phyloP scores from a whole-genome alignment of 2,329 filamentous ascomycete species.

The Helicocarpus griseus region DNA sequence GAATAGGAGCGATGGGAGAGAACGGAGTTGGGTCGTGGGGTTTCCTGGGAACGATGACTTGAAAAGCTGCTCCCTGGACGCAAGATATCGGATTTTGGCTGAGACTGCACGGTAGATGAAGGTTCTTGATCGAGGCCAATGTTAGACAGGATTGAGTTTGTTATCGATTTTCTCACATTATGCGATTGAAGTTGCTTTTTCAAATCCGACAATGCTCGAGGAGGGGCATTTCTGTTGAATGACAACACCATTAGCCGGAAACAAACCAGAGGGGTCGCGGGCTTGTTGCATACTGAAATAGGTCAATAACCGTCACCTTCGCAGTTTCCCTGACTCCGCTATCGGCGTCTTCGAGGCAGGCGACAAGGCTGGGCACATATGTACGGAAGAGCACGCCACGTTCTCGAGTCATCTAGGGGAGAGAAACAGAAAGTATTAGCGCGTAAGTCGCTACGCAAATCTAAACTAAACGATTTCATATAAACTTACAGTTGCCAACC shows the following conservation, averaged over 20 bases:
- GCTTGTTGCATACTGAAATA: conserved; percentile 57
- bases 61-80: conserved; percentile 19
- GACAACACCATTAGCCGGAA: background rate
- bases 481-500: conserved; percentile 61
- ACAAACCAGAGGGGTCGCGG: background rate
- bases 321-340: conserved; percentile 76
- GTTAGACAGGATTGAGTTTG: conserved; percentile 67
- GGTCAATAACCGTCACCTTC: conserved; percentile 71
- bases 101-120: conserved; percentile 13
- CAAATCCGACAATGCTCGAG: conserved; percentile 75
- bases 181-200: conserved; percentile 76
- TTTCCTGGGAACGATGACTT: conserved; percentile 14
- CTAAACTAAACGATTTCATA: conserved; percentile 5
- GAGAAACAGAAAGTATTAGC: background rate
- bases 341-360: conserved; percentile 82
- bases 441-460: conserved; percentile 4
- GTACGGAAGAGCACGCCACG: conserved; percentile 68
- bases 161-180: conserved; percentile 79
- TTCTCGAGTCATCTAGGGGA: conserved; percentile 67
- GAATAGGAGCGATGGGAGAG: conserved; percentile 12
- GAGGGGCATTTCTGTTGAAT: conserved; percentile 57
- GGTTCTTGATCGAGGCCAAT: conserved; percentile 40
- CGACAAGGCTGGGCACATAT: conserved; percentile 76
- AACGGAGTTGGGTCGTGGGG: conserved; percentile 19
- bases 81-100: conserved; percentile 14